A percentile compares a stretch with the other conserved stretches of the same genome.
These are phyloP conservation scores for Saccharum hybrid DNA, from an alignment of 202 grass and related monocot species.

Conservation along the genomic window DNA sequence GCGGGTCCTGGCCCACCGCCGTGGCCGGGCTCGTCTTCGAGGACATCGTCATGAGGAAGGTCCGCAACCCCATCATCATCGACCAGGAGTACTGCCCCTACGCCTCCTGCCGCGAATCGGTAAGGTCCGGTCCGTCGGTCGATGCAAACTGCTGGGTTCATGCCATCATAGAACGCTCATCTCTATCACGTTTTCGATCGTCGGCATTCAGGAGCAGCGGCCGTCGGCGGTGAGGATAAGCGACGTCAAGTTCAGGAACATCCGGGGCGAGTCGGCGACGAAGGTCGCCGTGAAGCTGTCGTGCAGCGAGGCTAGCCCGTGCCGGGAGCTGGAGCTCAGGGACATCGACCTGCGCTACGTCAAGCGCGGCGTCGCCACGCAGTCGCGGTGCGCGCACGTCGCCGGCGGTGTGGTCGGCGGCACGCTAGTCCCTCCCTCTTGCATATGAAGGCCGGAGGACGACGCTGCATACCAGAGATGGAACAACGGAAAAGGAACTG, in stretches of 20 bases:
- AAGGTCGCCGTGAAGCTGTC: slow-evolving; percentile 55
- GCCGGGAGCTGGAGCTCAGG: slow-evolving; percentile 57
- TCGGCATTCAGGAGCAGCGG: slow-evolving; percentile 12
- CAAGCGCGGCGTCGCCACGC: slow-evolving; percentile 49
- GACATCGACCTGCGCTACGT: slow-evolving; percentile 59
- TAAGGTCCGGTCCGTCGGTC: neutral
- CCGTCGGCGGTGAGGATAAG: slow-evolving; percentile 67
- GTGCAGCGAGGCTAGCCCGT: slow-evolving; percentile 62
- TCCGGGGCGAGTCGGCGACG: slow-evolving; percentile 64
- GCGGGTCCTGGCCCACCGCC: neutral
- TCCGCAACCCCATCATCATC: slow-evolving; percentile 47
- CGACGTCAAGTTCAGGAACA: slow-evolving; percentile 65
- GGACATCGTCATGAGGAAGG: slow-evolving; percentile 27
- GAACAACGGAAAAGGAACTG: neutral
- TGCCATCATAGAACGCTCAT: too few relatives aligned
- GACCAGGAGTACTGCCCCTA: slow-evolving; percentile 51
- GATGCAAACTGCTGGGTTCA: too few relatives aligned
- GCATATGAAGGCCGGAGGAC: slow-evolving; percentile 23
- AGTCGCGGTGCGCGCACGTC: slow-evolving; percentile 51
- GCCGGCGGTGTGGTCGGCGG: slow-evolving; percentile 48
- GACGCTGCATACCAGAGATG: neutral
- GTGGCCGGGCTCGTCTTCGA: slow-evolving; percentile 30
- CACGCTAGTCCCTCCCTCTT: slow-evolving; percentile 52
- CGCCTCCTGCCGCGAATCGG: slow-evolving; percentile 1
- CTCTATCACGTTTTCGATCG: too few relatives aligned